These are phyloP conservation scores for Corrigiola litoralis DNA, from an alignment of 179 eudicot species.

Conservation along the genomic window DNA sequence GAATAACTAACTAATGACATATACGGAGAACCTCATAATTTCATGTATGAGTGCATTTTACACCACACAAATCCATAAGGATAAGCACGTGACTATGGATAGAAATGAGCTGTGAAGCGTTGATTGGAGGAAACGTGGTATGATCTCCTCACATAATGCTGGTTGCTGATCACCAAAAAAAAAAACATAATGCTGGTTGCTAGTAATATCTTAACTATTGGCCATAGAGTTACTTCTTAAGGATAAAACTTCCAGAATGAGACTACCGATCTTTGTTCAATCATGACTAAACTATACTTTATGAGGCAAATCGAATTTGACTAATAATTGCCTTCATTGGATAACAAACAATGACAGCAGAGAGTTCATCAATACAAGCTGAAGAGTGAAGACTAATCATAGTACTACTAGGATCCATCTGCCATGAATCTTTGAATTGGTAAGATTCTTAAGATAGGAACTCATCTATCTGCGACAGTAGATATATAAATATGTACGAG, in stretches of 20 bases:
- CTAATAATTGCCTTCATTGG: not conserved
- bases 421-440: no score
- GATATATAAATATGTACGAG: no score
- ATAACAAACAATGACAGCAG: not conserved
- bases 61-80: conserved; percentile 8
- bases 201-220: conserved; percentile 1
- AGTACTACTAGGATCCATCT: no score
- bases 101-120: conserved; percentile 22
- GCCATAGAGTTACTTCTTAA: not conserved
- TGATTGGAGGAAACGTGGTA: conserved; percentile 2
- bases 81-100: conserved; percentile 19
- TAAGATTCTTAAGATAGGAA: no score
- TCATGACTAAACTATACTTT: not conserved
- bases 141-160: not conserved
- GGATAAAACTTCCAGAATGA: no score
- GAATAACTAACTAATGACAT: no score
- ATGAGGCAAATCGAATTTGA: not conserved
- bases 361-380: not conserved
- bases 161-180: not conserved
- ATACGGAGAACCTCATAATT: no score
- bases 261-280: not conserved
- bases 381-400: no score
- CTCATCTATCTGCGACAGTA: no score
- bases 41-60: conserved; percentile 8
- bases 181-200: not conserved